Evolutionary conservation across 106 monocot species (phyloP), one percentile per base, ranked within the genome.

Genomic region (Gastrodia elata): DNA sequence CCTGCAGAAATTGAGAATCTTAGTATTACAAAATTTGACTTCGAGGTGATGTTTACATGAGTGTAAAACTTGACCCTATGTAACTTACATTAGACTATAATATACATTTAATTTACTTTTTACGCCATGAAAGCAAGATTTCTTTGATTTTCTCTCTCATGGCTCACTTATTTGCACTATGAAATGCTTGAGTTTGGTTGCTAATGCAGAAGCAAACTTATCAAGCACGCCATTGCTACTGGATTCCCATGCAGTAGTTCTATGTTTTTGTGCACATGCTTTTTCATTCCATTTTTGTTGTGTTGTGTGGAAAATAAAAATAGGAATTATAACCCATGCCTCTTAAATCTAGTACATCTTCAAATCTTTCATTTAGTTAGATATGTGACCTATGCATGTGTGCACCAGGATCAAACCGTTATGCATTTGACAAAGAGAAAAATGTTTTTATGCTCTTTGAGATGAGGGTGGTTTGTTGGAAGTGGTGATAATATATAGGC

Each of bases 1-100:
- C 81, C 79, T 43, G 84, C 86, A 67, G 97, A 97, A 84, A 42
- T 93, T 56, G 81, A 84, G 61, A 82, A 76, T 35, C 79, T 93
- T 42, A 76, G 84, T 69, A 82, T 97, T 40, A 88, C 77, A 20
- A 88, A 93, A 88, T 34, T 48, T 40, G 97, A 97, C 52, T 97
- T 97, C 82, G 88, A 93, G 93, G 97, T 97, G 86, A 38, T 38
- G 18, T n/a, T 37, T 67, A 37, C n/a, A 18, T 20, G 38, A 67
- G 37, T 37, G 18, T n/a, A 1, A 52, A 52, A 22, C 5, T 52
- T 8, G 52, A 61, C 30, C 8, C 61, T 61, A 3, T 3, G 5
- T 58, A 10, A 58, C 1, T 25, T 58, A 26, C 57, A 25, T 58
- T 58, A 58, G 26, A n/a, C n/a, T 46, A 0, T 22, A 22, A n/a